These are phyloP conservation scores for Cornus florida DNA, from an alignment of 148 eudicot genomes.

Conservation along the genomic window DNA sequence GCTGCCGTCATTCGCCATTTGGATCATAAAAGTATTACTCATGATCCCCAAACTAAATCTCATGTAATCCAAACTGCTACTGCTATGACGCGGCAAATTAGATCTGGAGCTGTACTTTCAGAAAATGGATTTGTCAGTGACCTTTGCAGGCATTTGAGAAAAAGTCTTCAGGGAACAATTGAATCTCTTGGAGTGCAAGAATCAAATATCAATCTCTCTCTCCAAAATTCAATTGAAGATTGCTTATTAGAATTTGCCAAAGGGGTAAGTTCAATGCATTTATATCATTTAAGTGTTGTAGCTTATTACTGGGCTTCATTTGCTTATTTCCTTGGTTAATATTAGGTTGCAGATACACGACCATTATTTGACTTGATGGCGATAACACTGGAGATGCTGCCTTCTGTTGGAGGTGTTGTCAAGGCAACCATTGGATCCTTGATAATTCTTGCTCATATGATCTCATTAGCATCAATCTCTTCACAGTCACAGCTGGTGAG, in stretches of 20 bases:
- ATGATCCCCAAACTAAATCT: conserved; percentile 73
- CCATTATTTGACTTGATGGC: conserved; percentile 82
- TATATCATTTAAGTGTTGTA: background rate
- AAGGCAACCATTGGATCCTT: conserved; percentile 76
- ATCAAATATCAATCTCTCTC: conserved; percentile 53
- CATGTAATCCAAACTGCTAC: conserved; percentile 74
- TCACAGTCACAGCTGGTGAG: conserved; percentile 77
- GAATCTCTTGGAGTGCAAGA: conserved; percentile 64
- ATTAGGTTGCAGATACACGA: conserved; percentile 64
- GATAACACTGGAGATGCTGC: conserved; percentile 68
- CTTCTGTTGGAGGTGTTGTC: conserved; percentile 61
- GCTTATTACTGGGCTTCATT: background rate
- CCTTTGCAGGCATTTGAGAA: conserved; percentile 80
- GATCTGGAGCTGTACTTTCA: conserved; percentile 51
- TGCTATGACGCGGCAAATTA: conserved; percentile 75
- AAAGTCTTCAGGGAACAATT: conserved; percentile 80
- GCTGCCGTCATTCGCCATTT: conserved; percentile 77
- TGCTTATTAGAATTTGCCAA: conserved; percentile 82
- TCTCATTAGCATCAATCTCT: conserved; percentile 50
- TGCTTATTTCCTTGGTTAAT: background rate
- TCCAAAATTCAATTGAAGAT: conserved; percentile 77
- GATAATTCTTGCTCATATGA: conserved; percentile 73
- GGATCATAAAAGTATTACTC: conserved; percentile 89
- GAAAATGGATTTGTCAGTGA: conserved; percentile 82
- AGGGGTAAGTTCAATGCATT: conserved; percentile 59